Evolutionary conservation across 768 basidiomycete species (phyloP).

Genomic region (Phaeolepiota aurea): DNA sequence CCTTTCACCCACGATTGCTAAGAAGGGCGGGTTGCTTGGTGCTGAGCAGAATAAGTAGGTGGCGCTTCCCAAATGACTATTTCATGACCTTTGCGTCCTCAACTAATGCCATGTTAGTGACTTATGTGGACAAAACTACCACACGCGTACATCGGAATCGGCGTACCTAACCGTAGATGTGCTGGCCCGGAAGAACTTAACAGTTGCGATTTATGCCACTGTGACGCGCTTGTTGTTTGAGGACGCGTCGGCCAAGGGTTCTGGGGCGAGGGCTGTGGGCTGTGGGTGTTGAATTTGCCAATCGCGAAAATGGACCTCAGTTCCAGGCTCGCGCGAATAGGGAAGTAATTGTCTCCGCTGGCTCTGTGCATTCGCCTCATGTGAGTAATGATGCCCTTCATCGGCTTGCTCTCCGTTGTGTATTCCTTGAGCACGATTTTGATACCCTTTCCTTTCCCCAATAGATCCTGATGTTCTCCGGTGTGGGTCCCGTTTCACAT

Average conservation of each 20-base stretch:
- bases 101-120: constrained; percentile 40
- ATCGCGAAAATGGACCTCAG: constrained; percentile 10
- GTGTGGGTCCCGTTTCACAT: constrained; percentile 61
- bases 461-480: constrained; percentile 66
- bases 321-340: constrained; percentile 38
- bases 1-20: constrained; percentile 58
- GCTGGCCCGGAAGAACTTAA: constrained; percentile 56
- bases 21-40: too few species aligned
- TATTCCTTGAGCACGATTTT: too few species aligned
- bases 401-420: too few species aligned
- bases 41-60: constrained; percentile 46
- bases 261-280: constrained; percentile 23
- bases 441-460: background rate
- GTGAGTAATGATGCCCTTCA: constrained; percentile 15
- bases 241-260: background rate
- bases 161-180: constrained; percentile 64
- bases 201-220: constrained; percentile 44
- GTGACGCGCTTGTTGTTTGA: constrained; percentile 56
- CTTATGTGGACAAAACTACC: constrained; percentile 46
- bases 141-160: constrained; percentile 51
- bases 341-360: constrained; percentile 53
- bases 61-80: background rate
- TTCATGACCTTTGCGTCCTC: background rate
- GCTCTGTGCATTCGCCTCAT: constrained; percentile 57
- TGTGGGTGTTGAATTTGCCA: constrained; percentile 43